Conservation (phyloP, 108 stramenopile species). For the Halocafeteria seosinensis region DNA sequence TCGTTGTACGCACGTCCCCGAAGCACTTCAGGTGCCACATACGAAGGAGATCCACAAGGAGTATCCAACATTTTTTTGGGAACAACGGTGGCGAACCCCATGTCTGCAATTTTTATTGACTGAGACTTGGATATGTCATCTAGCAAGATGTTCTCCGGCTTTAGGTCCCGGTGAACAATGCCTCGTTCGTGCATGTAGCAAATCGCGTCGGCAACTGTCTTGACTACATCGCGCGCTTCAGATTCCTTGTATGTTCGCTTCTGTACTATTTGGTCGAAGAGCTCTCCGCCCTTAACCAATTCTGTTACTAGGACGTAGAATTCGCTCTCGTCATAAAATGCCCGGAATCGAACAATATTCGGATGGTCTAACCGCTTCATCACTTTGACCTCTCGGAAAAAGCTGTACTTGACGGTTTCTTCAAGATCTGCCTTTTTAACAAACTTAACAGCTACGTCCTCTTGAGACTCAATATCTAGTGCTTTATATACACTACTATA, state of each 20-base stretch:
- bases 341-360: background rate
- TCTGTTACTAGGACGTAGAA: conserved; percentile 48
- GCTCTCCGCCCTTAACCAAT: conserved; percentile 46
- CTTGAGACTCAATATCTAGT: too few species aligned
- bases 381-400: background rate
- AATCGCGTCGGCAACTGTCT: conserved; percentile 45
- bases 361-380: background rate
- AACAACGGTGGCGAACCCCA: conserved; percentile 30
- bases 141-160: conserved; percentile 58
- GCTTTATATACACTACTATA: background rate
- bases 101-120: conserved; percentile 47
- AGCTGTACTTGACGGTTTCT: background rate
- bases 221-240: conserved; percentile 35
- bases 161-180: conserved; percentile 64
- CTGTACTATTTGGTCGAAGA: conserved; percentile 39
- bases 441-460: background rate
- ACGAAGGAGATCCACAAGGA: conserved; percentile 14
- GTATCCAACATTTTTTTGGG: conserved; percentile 5
- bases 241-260: conserved; percentile 28
- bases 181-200: conserved; percentile 50
- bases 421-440: background rate
- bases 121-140: conserved; percentile 1
- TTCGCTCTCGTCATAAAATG: background rate
- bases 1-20: conserved; percentile 10
- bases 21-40: conserved; percentile 17